phyloP scores from a whole-genome alignment of 257 asterid genomes.

The Linaria vulgaris region DNA sequence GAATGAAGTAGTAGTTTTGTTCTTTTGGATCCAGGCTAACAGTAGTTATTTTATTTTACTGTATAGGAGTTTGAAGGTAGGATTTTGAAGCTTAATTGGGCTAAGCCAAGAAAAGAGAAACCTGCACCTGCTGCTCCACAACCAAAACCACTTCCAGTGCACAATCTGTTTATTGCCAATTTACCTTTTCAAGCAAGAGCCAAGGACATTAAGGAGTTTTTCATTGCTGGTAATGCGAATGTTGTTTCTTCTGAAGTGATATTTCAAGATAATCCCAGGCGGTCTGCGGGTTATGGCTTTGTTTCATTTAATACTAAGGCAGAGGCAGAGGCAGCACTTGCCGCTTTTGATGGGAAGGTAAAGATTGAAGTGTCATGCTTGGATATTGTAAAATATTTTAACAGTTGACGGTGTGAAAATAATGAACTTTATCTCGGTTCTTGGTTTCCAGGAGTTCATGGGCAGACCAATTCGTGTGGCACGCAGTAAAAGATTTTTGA shows the following conservation, averaged over 20 bases:
- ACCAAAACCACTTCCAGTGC: constrained; percentile 57
- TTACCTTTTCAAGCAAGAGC: constrained; percentile 68
- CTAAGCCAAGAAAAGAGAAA: constrained; percentile 59
- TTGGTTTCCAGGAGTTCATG: constrained; percentile 73
- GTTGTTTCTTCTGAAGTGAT: constrained; percentile 82
- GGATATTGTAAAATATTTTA: not conserved
- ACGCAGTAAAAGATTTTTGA: constrained; percentile 60
- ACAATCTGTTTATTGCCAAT: constrained; percentile 76
- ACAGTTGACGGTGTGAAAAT: too few relatives aligned
- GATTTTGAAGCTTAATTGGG: constrained; percentile 75
- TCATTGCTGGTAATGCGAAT: constrained; percentile 52
- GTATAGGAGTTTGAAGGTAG: constrained; percentile 78
- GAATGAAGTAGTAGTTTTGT: not conserved
- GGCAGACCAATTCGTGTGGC: constrained; percentile 76
- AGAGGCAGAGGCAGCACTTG: constrained; percentile 72
- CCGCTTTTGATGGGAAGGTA: constrained; percentile 50
- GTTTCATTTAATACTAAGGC: constrained; percentile 74
- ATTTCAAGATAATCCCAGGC: constrained; percentile 60
- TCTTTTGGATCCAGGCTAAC: not conserved
- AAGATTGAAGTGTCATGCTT: not conserved
- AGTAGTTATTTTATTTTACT: not conserved
- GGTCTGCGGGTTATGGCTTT: constrained; percentile 88
- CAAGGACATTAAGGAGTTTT: constrained; percentile 76
- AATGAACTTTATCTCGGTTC: not conserved
- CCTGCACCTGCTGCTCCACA: constrained; percentile 30